Evolutionary conservation across 129 eudicot genomes (phyloP).

Genomic region (Kitagawia praeruptora): DNA sequence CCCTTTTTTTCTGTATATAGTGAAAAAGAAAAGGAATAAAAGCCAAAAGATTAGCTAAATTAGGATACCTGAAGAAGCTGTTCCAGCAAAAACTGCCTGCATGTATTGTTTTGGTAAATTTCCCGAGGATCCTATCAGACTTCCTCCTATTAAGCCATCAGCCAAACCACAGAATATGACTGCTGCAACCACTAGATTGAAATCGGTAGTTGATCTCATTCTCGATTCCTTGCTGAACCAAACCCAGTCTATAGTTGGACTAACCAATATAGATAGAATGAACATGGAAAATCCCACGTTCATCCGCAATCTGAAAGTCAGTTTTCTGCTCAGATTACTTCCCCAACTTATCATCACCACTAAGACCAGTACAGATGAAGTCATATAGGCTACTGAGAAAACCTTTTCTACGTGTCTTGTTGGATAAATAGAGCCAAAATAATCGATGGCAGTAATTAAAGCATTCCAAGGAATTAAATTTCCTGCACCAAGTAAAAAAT

Average conservation of each 20-base stretch:
- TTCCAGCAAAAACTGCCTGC: constrained; percentile 96
- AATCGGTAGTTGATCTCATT: constrained; percentile 25
- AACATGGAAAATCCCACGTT: constrained; percentile 71
- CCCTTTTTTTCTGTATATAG: not conserved
- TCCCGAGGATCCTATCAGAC: constrained; percentile 77
- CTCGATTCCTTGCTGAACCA: constrained; percentile 16
- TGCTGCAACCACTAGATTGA: constrained; percentile 36
- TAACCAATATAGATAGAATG: constrained; percentile 43
- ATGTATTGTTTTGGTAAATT: constrained; percentile 74
- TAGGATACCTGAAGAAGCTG: constrained; percentile 75
- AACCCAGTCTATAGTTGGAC: constrained; percentile 51
- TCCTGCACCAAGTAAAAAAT: constrained; percentile 91
- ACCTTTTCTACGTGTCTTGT: constrained; percentile 59
- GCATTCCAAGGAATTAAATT: constrained; percentile 91
- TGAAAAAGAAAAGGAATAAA: not conserved
- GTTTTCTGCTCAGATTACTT: constrained; percentile 21
- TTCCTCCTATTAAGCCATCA: constrained; percentile 73
- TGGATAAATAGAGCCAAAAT: constrained; percentile 67
- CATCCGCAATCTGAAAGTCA: constrained; percentile 59
- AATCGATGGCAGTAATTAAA: constrained; percentile 75
- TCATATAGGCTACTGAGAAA: constrained; percentile 79
- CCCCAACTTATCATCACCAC: constrained; percentile 35
- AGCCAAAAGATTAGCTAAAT: constrained; percentile 3
- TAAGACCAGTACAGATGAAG: constrained; percentile 46
- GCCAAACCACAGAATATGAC: constrained; percentile 63